Conservation (phyloP, 2,329 filamentous ascomycete species). For the Stagonosporopsis tanaceti region DNA sequence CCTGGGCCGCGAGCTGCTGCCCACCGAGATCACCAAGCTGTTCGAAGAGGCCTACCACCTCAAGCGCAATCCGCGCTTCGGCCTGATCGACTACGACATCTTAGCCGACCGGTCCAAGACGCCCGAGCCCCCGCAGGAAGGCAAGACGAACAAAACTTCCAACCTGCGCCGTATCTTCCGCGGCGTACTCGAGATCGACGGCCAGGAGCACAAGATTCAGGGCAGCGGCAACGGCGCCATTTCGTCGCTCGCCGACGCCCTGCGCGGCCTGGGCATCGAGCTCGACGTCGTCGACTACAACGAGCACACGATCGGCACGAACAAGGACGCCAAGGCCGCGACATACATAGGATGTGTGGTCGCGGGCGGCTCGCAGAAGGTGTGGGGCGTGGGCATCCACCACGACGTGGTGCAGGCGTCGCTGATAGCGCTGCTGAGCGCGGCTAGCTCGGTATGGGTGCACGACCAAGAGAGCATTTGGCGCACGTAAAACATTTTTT, state of each 20-base stretch:
- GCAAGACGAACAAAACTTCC: conserved; percentile 78
- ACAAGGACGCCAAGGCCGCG: conserved; percentile 87
- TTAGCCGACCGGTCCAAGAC: conserved; percentile 80
- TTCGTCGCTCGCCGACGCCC: conserved; percentile 83
- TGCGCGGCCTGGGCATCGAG: conserved; percentile 80
- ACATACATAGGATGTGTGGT: conserved; percentile 91
- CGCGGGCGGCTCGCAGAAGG: conserved; percentile 70
- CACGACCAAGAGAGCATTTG: conserved; percentile 3
- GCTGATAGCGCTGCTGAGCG: conserved; percentile 83
- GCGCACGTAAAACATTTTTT: not conserved
- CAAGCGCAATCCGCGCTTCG: conserved; percentile 82
- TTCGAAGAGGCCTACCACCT: conserved; percentile 91
- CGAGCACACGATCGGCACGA: conserved; percentile 88
- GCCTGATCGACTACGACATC: conserved; percentile 90
- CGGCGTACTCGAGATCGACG: conserved; percentile 84
- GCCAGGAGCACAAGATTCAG: conserved; percentile 76
- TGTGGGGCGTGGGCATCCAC: conserved; percentile 93
- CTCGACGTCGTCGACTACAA: conserved; percentile 95
- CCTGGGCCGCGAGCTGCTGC: conserved; percentile 82
- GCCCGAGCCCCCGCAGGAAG: conserved; percentile 71
- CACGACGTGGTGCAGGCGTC: conserved; percentile 91
- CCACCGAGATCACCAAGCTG: conserved; percentile 83
- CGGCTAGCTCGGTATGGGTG: conserved; percentile 79
- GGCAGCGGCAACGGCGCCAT: conserved; percentile 91
- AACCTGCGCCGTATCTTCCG: conserved; percentile 84